Base-by-base conservation (phyloP, 164 flowering plant species). In the Annona squamosa region DNA sequence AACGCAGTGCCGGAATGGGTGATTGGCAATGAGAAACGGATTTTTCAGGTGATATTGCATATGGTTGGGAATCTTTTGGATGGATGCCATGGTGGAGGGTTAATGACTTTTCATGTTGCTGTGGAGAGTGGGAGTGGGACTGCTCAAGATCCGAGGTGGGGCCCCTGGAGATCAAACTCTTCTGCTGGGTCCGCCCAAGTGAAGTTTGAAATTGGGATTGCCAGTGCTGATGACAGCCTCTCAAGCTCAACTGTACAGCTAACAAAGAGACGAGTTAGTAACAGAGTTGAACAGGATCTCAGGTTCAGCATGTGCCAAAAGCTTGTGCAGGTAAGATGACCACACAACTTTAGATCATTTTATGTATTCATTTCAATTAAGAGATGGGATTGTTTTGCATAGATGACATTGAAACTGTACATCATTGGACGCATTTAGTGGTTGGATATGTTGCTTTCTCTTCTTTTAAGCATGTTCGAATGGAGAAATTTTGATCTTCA, bases 31-130 rank as follows among this genome's bases (percentile, higher is more conserved):
- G 99, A 95, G 75, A 86, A 85, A 70, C 87, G 99, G 72, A 84
- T 92, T 70, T 87, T 95, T 75, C 99, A 95, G 85, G 97, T 93
- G 70, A 88, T 95, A 71, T 68, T 95, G 79, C 99, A 95, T 82
- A 90, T 91, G 92, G 81, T 95, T 74, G 93, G 96, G 41, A 91
- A 79, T 83, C 80, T 91, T 47, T 75, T 95, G 85, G 80, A 81
- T 73, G 75, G 84, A 61, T 77, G 76, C 70, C 75, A 75, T 68
- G 76, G 74, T 68, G 79, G 78, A 73, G 91, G 89, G 48, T 66
- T 69, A 16, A 77, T 89, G 18, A 73, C 67, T 10, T 73, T 91
- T 74, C 77, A 87, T 48, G 86, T 87, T 18, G 69, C 67, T 45
- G 56, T 79, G 3, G 89, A 85, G 43, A 79, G 75, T 66, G 85